These are phyloP conservation scores for Alloteropsis angusta DNA, from an alignment of 202 grass and related monocot species.

Conservation along the genomic window DNA sequence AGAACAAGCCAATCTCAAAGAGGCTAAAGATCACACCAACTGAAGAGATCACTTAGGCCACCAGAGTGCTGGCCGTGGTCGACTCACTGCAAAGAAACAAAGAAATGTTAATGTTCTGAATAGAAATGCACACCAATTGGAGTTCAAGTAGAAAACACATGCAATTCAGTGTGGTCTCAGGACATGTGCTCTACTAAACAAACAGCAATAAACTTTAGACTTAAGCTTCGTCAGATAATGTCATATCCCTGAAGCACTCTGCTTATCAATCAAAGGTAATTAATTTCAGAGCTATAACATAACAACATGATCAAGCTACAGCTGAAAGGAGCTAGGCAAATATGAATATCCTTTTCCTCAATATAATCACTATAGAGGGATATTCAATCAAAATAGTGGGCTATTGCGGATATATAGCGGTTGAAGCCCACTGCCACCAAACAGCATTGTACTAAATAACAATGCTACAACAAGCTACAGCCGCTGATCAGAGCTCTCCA, in stretches of 20 bases:
- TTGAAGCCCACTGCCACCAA: too few species aligned
- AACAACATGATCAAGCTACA: too few species aligned
- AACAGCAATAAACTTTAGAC: neutral
- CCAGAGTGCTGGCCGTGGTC: conserved; percentile 53
- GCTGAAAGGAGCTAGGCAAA: neutral
- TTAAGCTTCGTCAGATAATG: neutral
- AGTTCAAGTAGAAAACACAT: neutral
- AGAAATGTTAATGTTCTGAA: neutral
- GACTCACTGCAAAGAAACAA: conserved; percentile 31
- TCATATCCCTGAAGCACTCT: neutral
- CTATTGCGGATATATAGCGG: too few species aligned
- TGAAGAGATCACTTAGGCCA: conserved; percentile 37
- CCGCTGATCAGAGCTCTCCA: too few species aligned
- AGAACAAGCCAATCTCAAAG: conserved; percentile 5
- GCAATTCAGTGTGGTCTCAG: too few species aligned
- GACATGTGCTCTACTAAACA: too few species aligned
- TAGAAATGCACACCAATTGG: neutral
- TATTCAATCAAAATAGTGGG: too few species aligned
- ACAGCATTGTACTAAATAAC: too few species aligned
- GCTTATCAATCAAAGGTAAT: neutral
- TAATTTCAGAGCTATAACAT: too few species aligned
- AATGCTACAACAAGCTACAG: too few species aligned
- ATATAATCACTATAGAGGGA: too few species aligned
- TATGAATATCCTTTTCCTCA: neutral
- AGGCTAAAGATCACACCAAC: neutral